Conservation (phyloP, 2,329 filamentous ascomycete species). For the Orbilia javanica region DNA sequence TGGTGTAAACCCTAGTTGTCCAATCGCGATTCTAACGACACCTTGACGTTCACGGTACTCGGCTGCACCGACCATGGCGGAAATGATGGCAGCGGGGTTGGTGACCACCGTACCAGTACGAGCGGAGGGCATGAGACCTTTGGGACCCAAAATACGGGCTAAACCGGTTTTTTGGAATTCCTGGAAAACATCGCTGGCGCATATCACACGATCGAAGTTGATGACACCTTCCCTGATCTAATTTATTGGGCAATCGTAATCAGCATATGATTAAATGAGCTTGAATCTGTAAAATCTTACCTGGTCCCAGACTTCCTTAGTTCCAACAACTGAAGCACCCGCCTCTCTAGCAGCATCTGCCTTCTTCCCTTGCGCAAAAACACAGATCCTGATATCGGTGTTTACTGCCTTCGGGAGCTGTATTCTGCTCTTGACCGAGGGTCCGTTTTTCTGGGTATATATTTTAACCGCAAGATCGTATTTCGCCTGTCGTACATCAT, state of each 20-base stretch:
- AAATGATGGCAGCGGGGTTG: constrained; percentile 80
- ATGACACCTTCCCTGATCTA: constrained; percentile 77
- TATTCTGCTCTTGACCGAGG: constrained; percentile 87
- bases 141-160: constrained; percentile 85
- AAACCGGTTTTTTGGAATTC: constrained; percentile 85
- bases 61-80: constrained; percentile 83
- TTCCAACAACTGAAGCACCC: constrained; percentile 85
- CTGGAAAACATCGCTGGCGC: constrained; percentile 80
- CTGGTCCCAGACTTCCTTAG: constrained; percentile 84
- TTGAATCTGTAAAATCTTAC: constrained; percentile 66
- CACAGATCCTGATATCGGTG: constrained; percentile 87
- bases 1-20: constrained; percentile 88
- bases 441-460: constrained; percentile 84
- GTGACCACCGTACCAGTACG: constrained; percentile 91
- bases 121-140: constrained; percentile 88
- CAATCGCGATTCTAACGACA: constrained; percentile 88
- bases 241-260: background rate
- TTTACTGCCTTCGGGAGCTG: constrained; percentile 89
- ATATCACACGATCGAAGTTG: constrained; percentile 89
- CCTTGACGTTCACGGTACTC: constrained; percentile 89
- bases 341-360: constrained; percentile 80
- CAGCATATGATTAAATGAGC: background rate
- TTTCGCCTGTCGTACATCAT: constrained; percentile 78
- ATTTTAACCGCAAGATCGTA: constrained; percentile 91
- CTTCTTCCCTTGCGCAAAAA: constrained; percentile 82